These are phyloP conservation scores for Porphyridium purpureum DNA, from an alignment of 23 red algal species.

Conservation along the genomic window DNA sequence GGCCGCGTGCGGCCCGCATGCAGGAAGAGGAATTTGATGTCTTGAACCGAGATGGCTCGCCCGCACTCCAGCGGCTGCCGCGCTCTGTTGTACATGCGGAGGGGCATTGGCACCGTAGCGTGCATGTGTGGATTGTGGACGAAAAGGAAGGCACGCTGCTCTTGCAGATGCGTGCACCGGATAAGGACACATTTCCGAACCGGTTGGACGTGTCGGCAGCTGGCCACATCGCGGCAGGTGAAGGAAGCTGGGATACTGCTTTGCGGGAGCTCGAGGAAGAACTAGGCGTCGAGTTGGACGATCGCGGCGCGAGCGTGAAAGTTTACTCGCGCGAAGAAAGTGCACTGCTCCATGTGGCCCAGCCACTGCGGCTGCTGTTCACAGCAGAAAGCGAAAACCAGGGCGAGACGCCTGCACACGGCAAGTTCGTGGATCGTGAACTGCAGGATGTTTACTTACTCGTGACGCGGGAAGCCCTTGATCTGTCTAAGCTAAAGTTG, in stretches of 20 bases:
- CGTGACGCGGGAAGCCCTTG: too few relatives aligned
- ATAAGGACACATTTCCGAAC: slow-evolving; percentile 75
- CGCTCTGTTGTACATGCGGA: slow-evolving; percentile 69
- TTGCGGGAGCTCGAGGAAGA: slow-evolving; percentile 63
- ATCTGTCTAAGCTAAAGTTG: too few relatives aligned
- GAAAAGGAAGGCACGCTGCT: slow-evolving; percentile 1
- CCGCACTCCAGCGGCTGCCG: too few relatives aligned
- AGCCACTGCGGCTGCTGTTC: slow-evolving; percentile 13
- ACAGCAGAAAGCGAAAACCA: slow-evolving; percentile 7
- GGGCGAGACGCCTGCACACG: slow-evolving; percentile 21
- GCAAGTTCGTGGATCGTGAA: slow-evolving; percentile 43
- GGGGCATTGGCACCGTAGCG: slow-evolving; percentile 74
- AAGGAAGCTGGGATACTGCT: slow-evolving; percentile 19
- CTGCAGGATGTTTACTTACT: slow-evolving; percentile 5
- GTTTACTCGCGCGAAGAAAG: too few relatives aligned
- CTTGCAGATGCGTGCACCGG: slow-evolving; percentile 30
- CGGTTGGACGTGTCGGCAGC: slow-evolving; percentile 82
- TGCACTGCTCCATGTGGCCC: too few relatives aligned
- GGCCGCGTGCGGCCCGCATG: too few relatives aligned
- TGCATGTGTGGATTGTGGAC: slow-evolving; percentile 58
- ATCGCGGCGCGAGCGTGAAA: slow-evolving; percentile 5
- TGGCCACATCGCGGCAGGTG: slow-evolving; percentile 74
- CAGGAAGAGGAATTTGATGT: slow-evolving; percentile 64
- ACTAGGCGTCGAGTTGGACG: slow-evolving; percentile 33
- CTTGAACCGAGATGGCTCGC: slow-evolving; percentile 16